A percentile compares a stretch with the other conserved stretches of the same genome.
phyloP scores from a whole-genome alignment of 1,284 basidiomycete species.

The Filobasidium uniguttulatum region DNA sequence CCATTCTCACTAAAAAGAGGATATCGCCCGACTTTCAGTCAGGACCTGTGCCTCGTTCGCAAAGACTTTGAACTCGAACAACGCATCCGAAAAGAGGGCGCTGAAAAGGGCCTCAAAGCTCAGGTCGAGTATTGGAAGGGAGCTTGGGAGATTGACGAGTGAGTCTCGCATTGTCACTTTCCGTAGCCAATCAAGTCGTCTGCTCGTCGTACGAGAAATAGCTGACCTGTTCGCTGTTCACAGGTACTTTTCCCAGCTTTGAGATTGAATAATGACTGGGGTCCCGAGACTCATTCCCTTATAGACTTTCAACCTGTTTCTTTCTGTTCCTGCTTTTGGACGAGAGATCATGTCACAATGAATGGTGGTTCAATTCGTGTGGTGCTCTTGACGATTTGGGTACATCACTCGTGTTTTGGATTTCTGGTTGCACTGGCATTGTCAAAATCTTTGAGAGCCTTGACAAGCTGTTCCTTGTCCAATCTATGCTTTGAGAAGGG shows the following conservation, averaged over 20 bases:
- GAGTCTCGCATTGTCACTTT: slow-evolving; percentile 11
- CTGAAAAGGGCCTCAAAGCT: slow-evolving; percentile 50
- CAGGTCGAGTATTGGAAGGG: slow-evolving; percentile 71
- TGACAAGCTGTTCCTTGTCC: slow-evolving; percentile 21
- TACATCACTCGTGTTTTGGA: slow-evolving; percentile 3
- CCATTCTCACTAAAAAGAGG: neutral
- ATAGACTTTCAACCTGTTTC: slow-evolving; percentile 1
- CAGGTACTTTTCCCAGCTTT: slow-evolving; percentile 8
- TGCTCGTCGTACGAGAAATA: neutral
- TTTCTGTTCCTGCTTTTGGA: neutral
- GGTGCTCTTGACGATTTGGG: slow-evolving; percentile 4
- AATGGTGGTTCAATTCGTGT: no score
- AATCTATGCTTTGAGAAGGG: slow-evolving; percentile 32
- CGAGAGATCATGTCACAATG: neutral
- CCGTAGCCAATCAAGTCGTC: neutral
- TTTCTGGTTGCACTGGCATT: no score
- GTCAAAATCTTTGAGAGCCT: slow-evolving; percentile 20
- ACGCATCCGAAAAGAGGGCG: slow-evolving; percentile 57
- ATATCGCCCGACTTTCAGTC: slow-evolving; percentile 38
- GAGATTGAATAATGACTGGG: neutral
- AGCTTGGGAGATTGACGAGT: slow-evolving; percentile 87
- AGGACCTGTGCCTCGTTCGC: slow-evolving; percentile 65
- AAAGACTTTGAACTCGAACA: slow-evolving; percentile 59
- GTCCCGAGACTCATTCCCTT: neutral
- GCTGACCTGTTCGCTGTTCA: neutral